Base-by-base conservation (phyloP, 2,329 filamentous ascomycete species). In the Podosphaera fusca region DNA sequence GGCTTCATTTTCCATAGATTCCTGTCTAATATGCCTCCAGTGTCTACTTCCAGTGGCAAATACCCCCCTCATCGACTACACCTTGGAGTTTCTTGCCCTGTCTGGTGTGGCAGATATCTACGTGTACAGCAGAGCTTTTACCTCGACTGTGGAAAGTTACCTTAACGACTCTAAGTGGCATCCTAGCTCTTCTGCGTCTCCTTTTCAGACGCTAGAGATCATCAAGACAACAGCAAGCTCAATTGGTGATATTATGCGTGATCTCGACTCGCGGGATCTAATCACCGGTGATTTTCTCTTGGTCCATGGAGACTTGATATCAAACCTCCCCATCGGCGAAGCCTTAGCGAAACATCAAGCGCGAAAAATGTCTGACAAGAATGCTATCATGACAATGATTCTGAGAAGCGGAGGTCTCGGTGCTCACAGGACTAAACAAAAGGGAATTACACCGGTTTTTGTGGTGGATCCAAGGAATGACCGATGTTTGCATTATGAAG, bases 351-450 rank as follows among this genome's bases (percentile, higher is more conserved):
- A 80, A 56, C 92, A 98, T 69, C 81, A 86, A 59, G 82, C 82
- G 57, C 82, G 92, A 59, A 80, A 88, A 59, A 79, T 83, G 66
- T 81, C 82, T 56, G 87, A 94, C 71, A 90, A 92, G 65, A 90
- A 94, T 67, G 88, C 90, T 42, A 95, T 95, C 70, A 96, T 98
- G 92, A 98, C 92, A 2, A 85, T 95, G 76, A 79, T 98, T 10
- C 72, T 96, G 59, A 79, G 87, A 51, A 84, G 89, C 67, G 85
- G 82, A 7, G 87, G 86, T 51, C 72, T 76, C 5, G 70, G 70
- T 7, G 74, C 74, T 53, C 87, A 95, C 70, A 76, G 86, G 56
- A 88, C 87, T 34, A 90, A 90, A 69, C 76, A 80, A 1, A 80
- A 84, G 58, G 81, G 80, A 34, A 78, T 85, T 61, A 84, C 81